phyloP scores from a whole-genome alignment of 305 asterid species.

The Plantago lanceolata region DNA sequence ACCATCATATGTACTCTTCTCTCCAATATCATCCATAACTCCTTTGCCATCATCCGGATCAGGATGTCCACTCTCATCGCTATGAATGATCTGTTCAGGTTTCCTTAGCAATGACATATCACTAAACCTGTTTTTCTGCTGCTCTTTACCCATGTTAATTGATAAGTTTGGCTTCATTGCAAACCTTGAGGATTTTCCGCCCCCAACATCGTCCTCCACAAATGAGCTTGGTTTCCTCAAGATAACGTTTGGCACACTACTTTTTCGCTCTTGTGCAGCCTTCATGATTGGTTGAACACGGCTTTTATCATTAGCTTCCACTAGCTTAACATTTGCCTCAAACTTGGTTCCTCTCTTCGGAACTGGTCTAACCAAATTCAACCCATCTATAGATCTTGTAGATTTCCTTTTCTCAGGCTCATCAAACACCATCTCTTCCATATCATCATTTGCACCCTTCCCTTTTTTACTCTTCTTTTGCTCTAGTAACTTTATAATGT shows the following conservation, averaged over 20 bases:
- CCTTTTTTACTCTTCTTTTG: constrained; percentile 51
- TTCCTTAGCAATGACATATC: constrained; percentile 73
- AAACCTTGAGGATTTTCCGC: constrained; percentile 40
- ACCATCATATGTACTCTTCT: constrained; percentile 23
- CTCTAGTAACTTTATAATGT: constrained; percentile 60
- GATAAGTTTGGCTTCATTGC: constrained; percentile 70
- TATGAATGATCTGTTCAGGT: constrained; percentile 47
- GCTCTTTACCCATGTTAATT: constrained; percentile 57
- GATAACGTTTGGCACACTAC: constrained; percentile 71
- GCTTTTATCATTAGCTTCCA: constrained; percentile 28
- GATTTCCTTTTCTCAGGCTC: constrained; percentile 27
- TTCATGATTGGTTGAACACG: constrained; percentile 27
- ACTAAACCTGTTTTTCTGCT: constrained; percentile 54
- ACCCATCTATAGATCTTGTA: constrained; percentile 39
- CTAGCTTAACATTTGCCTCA: constrained; percentile 42
- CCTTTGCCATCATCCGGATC: constrained; percentile 21
- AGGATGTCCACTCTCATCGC: constrained; percentile 22
- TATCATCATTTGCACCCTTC: constrained; percentile 28
- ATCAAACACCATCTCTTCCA: constrained; percentile 64
- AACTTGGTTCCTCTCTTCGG: constrained; percentile 59
- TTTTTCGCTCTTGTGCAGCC: constrained; percentile 35
- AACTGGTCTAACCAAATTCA: constrained; percentile 75
- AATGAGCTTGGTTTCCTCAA: constrained; percentile 62
- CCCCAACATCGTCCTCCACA: constrained; percentile 42
- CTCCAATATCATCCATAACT: constrained; percentile 25